These are phyloP conservation scores for Articulospora tetracladia DNA, from an alignment of 495 filamentous ascomycete species.

Conservation along the genomic window DNA sequence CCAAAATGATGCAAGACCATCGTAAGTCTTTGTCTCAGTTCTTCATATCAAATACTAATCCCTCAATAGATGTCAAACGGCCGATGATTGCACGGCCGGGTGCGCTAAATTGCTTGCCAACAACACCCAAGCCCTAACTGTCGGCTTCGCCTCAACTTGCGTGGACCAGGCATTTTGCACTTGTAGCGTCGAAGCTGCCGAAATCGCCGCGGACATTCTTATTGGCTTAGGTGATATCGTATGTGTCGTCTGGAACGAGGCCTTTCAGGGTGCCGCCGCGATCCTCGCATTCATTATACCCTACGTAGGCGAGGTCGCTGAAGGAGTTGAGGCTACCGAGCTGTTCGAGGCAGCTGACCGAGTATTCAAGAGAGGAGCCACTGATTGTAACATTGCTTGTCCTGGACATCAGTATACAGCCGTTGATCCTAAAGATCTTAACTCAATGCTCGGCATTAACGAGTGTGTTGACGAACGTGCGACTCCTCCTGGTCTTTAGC, in stretches of 20 bases:
- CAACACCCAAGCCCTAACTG: not conserved
- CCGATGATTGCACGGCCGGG: not conserved
- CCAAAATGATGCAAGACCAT: too few relatives aligned
- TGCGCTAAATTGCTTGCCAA: not conserved
- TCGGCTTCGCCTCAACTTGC: not conserved
- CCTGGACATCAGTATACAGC: slow-evolving; percentile 1
- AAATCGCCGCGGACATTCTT: not conserved
- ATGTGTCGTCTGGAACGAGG: not conserved
- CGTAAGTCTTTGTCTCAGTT: too few relatives aligned
- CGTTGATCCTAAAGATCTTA: not conserved
- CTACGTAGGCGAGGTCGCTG: not conserved
- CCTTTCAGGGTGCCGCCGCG: not conserved
- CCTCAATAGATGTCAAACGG: too few relatives aligned
- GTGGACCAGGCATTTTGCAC: not conserved
- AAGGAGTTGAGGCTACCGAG: not conserved
- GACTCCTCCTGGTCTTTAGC: too few relatives aligned
- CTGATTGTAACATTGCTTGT: not conserved
- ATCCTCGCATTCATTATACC: not conserved
- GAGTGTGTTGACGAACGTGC: too few relatives aligned
- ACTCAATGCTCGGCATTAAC: too few relatives aligned
- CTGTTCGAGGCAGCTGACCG: not conserved
- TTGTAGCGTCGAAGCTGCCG: not conserved
- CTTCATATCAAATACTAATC: too few relatives aligned
- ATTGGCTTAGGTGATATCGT: not conserved
- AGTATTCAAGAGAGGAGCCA: not conserved